These are phyloP conservation scores for Suhomyces bolitotheri DNA, from an alignment of 1,139 yeast species.

Conservation along the genomic window DNA sequence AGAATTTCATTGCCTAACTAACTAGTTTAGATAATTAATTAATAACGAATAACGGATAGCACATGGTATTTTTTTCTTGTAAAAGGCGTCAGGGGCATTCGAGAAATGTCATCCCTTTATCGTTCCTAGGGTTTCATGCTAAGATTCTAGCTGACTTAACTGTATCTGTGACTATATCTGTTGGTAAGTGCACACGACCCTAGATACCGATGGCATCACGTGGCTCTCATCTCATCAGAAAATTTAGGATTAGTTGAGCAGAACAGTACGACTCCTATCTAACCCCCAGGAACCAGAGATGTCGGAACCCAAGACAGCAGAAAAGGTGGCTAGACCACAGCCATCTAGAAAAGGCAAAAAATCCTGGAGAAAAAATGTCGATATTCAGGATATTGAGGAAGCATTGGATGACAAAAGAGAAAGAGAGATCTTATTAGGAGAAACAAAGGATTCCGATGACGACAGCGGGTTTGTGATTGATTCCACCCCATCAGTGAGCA, in stretches of 20 bases:
- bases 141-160: no score
- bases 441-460: slow-evolving; percentile 29
- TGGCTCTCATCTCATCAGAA: slow-evolving; percentile 15
- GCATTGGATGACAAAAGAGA: slow-evolving; percentile 72
- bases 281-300: slow-evolving; percentile 3
- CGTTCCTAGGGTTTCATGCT: no score
- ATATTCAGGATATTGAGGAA: slow-evolving; percentile 72
- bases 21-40: no score
- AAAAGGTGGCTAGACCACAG: slow-evolving; percentile 37
- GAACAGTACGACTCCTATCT: background rate
- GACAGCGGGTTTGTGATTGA: slow-evolving; percentile 72
- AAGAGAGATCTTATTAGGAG: slow-evolving; percentile 66
- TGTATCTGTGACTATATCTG: no score
- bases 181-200: no score
- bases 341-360: slow-evolving; percentile 87
- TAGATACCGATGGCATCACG: slow-evolving; percentile 1
- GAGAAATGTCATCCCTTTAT: no score
- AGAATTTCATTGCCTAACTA: no score
- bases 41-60: no score
- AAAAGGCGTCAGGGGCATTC: no score
- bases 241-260: slow-evolving; percentile 5
- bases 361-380: slow-evolving; percentile 96
- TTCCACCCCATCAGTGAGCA: slow-evolving; percentile 13
- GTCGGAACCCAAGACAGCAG: slow-evolving; percentile 6
- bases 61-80: no score